Evolutionary conservation across 108 stramenopile species (phyloP).

Genomic region (Cyclotella sp.): DNA sequence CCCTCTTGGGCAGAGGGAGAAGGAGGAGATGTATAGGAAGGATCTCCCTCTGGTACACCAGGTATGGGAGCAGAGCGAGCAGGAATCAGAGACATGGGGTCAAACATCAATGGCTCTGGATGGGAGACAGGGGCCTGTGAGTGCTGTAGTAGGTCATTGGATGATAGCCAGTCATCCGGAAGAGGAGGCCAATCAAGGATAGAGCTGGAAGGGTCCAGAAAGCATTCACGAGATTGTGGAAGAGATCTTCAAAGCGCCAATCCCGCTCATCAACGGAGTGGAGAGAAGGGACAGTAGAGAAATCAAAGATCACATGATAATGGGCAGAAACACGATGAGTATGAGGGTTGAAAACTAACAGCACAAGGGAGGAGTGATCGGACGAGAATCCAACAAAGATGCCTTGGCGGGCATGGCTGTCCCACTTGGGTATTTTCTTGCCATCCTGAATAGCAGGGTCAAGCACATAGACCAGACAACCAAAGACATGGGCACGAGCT

Average conservation of each 20-base stretch:
- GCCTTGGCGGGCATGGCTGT: constrained; percentile 47
- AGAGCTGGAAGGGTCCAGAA: neutral
- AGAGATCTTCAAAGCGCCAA: neutral
- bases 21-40: neutral
- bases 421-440: constrained; percentile 66
- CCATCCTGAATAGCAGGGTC: constrained; percentile 66
- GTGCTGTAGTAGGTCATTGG: neutral
- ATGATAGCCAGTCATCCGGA: neutral
- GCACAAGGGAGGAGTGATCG: constrained; percentile 41
- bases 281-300: constrained; percentile 34
- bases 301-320: constrained; percentile 60
- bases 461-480: constrained; percentile 64
- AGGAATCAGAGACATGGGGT: neutral
- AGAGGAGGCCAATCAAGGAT: neutral
- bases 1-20: neutral
- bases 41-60: neutral
- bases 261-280: neutral
- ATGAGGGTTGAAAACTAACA: constrained; percentile 33
- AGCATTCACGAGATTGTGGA: neutral
- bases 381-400: constrained; percentile 21
- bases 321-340: constrained; percentile 54
- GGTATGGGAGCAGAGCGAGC: neutral
- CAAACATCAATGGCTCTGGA: neutral
- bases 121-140: neutral
- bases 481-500: constrained; percentile 45